Evolutionary conservation across 768 basidiomycete genomes (phyloP).

Genomic region (Leccinum pellstonianum): DNA sequence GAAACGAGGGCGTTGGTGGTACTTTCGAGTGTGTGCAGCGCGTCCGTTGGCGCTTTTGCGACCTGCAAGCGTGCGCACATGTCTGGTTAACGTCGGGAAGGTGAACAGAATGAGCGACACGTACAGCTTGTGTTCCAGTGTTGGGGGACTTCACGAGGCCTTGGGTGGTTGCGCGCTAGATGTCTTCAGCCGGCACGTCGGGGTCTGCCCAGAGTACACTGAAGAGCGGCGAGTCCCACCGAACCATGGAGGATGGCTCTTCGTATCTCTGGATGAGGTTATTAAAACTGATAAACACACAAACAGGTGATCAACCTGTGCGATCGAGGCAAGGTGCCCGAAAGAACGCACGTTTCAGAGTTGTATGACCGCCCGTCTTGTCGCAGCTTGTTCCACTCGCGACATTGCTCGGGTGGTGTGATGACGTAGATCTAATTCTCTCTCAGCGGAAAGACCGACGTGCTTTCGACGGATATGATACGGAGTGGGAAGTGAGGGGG

Average conservation of each 20-base stretch:
- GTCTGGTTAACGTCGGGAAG: background rate
- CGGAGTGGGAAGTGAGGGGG: too few relatives aligned
- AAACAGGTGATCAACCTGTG: background rate
- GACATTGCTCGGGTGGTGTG: conserved; percentile 71
- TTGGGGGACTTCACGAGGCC: conserved; percentile 87
- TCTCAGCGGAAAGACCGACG: conserved; percentile 6
- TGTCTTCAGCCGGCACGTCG: conserved; percentile 58
- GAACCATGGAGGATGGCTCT: conserved; percentile 97
- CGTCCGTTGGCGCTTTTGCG: conserved; percentile 82
- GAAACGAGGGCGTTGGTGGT: conserved; percentile 69
- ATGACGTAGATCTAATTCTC: conserved; percentile 67
- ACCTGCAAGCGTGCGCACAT: conserved; percentile 42
- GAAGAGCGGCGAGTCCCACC: conserved; percentile 97
- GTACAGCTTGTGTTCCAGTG: conserved; percentile 71
- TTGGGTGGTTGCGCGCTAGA: conserved; percentile 80
- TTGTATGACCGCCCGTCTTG: conserved; percentile 52
- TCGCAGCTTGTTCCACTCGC: conserved; percentile 67
- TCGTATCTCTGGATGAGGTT: conserved; percentile 81
- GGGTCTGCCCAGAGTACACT: conserved; percentile 77
- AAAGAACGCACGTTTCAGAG: conserved; percentile 59
- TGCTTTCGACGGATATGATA: background rate
- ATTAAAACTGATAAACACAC: conserved; percentile 2
- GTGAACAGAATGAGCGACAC: conserved; percentile 23
- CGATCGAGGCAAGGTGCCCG: background rate
- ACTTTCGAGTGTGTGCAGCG: conserved; percentile 81